phyloP scores from a whole-genome alignment of 2,329 filamentous ascomycete genomes.

The Iodosphaeria phyllophila region DNA sequence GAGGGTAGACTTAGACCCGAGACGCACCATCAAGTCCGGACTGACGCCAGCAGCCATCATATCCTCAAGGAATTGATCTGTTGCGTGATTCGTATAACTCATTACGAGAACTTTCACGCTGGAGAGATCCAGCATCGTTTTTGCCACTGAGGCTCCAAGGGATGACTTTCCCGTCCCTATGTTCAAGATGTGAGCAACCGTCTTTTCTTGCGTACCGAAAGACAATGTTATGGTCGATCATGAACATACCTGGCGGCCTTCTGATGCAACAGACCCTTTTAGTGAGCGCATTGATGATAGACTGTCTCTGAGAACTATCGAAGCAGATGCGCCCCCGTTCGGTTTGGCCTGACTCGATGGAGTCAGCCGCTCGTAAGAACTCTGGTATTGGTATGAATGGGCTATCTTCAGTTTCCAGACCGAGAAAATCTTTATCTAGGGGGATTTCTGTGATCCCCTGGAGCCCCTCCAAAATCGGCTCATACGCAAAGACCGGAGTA shows the following conservation, averaged over 20 bases:
- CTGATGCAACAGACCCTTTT: constrained; percentile 43
- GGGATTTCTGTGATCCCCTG: constrained; percentile 36
- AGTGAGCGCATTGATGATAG: constrained; percentile 33
- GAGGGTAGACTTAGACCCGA: constrained; percentile 38
- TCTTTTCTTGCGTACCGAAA: neutral
- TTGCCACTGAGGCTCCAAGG: constrained; percentile 44
- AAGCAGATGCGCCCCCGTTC: constrained; percentile 4
- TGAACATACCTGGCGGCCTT: constrained; percentile 44
- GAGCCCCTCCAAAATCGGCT: constrained; percentile 43
- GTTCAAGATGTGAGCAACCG: constrained; percentile 3
- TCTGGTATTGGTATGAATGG: neutral
- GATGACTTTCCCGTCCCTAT: constrained; percentile 60
- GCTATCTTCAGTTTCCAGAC: constrained; percentile 2
- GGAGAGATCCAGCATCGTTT: constrained; percentile 30
- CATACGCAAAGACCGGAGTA: constrained; percentile 48
- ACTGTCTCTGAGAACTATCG: constrained; percentile 31
- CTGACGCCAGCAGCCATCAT: constrained; percentile 39
- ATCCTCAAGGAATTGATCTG: constrained; percentile 49
- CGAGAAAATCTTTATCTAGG: constrained; percentile 32
- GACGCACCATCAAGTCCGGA: constrained; percentile 30
- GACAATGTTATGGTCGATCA: neutral
- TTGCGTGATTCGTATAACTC: constrained; percentile 49
- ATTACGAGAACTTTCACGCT: constrained; percentile 38
- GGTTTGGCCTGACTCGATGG: constrained; percentile 2
- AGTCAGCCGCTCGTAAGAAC: neutral